Percentiles rank a stretch among this genome's conserved stretches.
These are phyloP conservation scores for Amyloporia xantha DNA, from an alignment of 768 basidiomycete species.

Conservation along the genomic window DNA sequence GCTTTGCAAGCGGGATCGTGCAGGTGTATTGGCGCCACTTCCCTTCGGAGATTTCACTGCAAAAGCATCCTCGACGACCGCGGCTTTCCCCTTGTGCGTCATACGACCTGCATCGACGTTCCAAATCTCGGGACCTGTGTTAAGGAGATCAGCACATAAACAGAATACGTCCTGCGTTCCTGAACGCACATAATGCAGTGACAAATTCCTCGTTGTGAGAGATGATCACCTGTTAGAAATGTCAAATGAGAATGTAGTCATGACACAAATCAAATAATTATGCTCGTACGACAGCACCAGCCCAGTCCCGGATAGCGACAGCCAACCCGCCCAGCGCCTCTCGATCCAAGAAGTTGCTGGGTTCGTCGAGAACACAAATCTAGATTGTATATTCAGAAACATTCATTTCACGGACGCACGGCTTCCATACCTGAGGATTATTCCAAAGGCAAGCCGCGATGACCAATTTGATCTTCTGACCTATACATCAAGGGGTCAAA, in stretches of 20 bases:
- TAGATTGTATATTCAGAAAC: slow-evolving; percentile 14
- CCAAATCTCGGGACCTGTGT: slow-evolving; percentile 88
- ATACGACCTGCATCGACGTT: slow-evolving; percentile 81
- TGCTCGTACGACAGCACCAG: slow-evolving; percentile 77
- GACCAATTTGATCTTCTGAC: slow-evolving; percentile 95
- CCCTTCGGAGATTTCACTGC: slow-evolving; percentile 60
- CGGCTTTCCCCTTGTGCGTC: slow-evolving; percentile 82
- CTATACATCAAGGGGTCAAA: slow-evolving; percentile 29
- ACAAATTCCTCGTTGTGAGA: slow-evolving; percentile 94
- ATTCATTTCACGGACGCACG: slow-evolving; percentile 3
- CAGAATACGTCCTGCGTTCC: too few species aligned
- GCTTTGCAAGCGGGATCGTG: slow-evolving; percentile 60
- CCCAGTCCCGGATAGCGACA: slow-evolving; percentile 93
- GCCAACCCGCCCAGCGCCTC: slow-evolving; percentile 93
- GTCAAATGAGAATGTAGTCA: slow-evolving; percentile 13
- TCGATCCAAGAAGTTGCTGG: slow-evolving; percentile 95
- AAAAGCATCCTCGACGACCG: slow-evolving; percentile 81
- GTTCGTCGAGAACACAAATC: slow-evolving; percentile 82
- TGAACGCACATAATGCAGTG: slow-evolving; percentile 62
- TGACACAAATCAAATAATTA: background rate
- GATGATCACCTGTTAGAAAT: slow-evolving; percentile 68
- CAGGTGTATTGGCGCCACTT: slow-evolving; percentile 66
- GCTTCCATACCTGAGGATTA: slow-evolving; percentile 69
- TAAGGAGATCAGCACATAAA: too few species aligned
- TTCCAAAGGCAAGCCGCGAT: slow-evolving; percentile 95